Evolutionary conservation across 208 protist genomes (phyloP).

Genomic region (Leishmania guyanensis): DNA sequence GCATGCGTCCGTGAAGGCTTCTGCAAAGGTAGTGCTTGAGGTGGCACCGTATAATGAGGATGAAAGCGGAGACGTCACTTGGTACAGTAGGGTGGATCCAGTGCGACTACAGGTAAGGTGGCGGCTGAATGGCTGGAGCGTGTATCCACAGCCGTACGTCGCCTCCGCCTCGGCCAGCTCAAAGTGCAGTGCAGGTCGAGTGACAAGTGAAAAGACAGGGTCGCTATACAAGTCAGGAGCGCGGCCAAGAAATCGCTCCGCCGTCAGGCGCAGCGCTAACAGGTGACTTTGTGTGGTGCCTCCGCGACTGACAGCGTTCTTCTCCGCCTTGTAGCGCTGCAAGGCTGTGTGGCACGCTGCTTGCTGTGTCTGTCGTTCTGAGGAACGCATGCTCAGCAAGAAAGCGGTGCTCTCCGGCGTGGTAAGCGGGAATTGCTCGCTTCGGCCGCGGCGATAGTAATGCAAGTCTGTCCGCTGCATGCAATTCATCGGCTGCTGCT

Average conservation of each 20-base stretch:
- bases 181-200: constrained; percentile 5
- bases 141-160: constrained; percentile 19
- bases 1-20: constrained; percentile 22
- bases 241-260: constrained; percentile 26
- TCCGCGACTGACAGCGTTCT: neutral
- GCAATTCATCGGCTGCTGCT: constrained; percentile 57
- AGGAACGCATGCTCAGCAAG: constrained; percentile 41
- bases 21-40: constrained; percentile 19
- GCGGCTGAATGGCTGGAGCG: constrained; percentile 23
- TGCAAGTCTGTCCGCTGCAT: constrained; percentile 58
- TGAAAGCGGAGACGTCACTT: constrained; percentile 17
- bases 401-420: constrained; percentile 61
- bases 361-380: neutral
- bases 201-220: constrained; percentile 4
- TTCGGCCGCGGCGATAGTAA: constrained; percentile 73
- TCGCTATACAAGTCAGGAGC: constrained; percentile 25
- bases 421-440: constrained; percentile 50
- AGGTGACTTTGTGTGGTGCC: constrained; percentile 20
- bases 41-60: constrained; percentile 9
- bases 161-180: constrained; percentile 22
- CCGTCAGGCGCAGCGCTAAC: constrained; percentile 28
- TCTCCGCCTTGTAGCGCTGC: constrained; percentile 3
- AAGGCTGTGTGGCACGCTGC: constrained; percentile 17
- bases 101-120: constrained; percentile 33
- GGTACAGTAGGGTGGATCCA: constrained; percentile 18